Base-by-base conservation (phyloP, 1,284 basidiomycete genomes). In the Malassezia obtusa region DNA sequence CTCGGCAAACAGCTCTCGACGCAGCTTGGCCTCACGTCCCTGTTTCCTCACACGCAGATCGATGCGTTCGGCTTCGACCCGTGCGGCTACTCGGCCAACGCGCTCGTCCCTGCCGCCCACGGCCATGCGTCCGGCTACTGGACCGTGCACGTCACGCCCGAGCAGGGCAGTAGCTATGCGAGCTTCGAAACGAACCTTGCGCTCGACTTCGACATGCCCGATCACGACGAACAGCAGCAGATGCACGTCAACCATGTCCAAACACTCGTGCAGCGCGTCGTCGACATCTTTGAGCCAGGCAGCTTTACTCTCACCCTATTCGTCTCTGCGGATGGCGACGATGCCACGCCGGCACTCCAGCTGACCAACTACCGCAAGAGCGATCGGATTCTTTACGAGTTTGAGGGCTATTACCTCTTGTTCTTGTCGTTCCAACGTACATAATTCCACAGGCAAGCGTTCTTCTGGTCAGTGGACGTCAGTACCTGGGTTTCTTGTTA, bases 141-240 rank as follows among this genome's bases (percentile, higher is more conserved):
- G 76, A 98, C 90, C 8, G 92, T 98, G 58, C 94, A 99, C 75
- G 94, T 98, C 49, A 99, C 94, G 0, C 94, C 94, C 30, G 94
- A 98, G 76, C 83, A 86, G 63, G 91, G 87, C 53, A 95, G 88
- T 84, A 92, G 89, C 44, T 99, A 94, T 75, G 94, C 94, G 45
- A 88, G 85, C 64, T 98, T 98, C 77, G 94, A 99, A 77, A 94
- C 89, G 77, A 99, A 99, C 76, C 83, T 96, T n/a, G 87, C 88
- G 3, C 80, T 91, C 21, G 76, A 76, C 31, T 62, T 60, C 56
- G 59, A 68, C 33, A 76, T 26, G 44, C 28, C 37, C 24, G 21
- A 40, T 4, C 30, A 21, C 17, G 19, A 30, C 6, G 32, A 47
- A 12, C 21, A 24, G 1, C 14, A 14, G n/a, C 3, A 22, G 26